These are phyloP conservation scores for Scopulariopsis brevicaulis DNA, from an alignment of 2,329 filamentous ascomycete genomes.

Conservation along the genomic window DNA sequence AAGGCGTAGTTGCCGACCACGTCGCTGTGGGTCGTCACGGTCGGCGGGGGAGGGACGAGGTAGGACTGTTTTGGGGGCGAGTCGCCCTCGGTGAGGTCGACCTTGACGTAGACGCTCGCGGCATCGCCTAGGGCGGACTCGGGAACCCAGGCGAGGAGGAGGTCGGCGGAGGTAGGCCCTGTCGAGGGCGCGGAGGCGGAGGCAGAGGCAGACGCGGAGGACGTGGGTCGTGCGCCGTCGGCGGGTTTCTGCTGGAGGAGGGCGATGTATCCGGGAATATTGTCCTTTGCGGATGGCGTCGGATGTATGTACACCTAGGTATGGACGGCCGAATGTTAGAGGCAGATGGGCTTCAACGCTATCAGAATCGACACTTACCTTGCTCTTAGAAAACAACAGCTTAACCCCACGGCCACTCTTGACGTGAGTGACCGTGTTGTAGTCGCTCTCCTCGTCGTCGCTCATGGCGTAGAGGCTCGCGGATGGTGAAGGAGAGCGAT, in stretches of 20 bases:
- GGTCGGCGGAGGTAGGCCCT: slow-evolving; percentile 49
- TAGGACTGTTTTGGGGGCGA: slow-evolving; percentile 77
- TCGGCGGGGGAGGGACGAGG: slow-evolving; percentile 84
- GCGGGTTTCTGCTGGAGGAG: slow-evolving; percentile 76
- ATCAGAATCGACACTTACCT: slow-evolving; percentile 42
- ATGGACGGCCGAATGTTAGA: background rate
- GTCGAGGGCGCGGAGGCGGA: slow-evolving; percentile 13
- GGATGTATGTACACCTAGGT: slow-evolving; percentile 87
- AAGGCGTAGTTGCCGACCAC: slow-evolving; percentile 78
- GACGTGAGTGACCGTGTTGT: slow-evolving; percentile 82
- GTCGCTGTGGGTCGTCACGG: slow-evolving; percentile 63
- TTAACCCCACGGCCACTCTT: slow-evolving; percentile 77
- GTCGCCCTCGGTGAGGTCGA: slow-evolving; percentile 74
- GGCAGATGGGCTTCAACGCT: background rate
- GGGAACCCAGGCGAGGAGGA: slow-evolving; percentile 87
- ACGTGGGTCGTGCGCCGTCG: slow-evolving; percentile 23
- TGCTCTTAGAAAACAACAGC: slow-evolving; percentile 91
- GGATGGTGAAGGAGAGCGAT: slow-evolving; percentile 54
- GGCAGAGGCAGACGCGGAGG: slow-evolving; percentile 21
- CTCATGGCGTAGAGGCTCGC: slow-evolving; percentile 92
- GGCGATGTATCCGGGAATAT: slow-evolving; percentile 88
- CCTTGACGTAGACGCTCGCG: slow-evolving; percentile 85
- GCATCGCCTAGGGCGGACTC: slow-evolving; percentile 80
- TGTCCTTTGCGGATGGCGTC: slow-evolving; percentile 85
- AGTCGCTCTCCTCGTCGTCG: slow-evolving; percentile 91